Evolutionary conservation across 2,329 filamentous ascomycete genomes (phyloP), one percentile per base, ranked within the genome.

Genomic region (Verticillium klebahnii): DNA sequence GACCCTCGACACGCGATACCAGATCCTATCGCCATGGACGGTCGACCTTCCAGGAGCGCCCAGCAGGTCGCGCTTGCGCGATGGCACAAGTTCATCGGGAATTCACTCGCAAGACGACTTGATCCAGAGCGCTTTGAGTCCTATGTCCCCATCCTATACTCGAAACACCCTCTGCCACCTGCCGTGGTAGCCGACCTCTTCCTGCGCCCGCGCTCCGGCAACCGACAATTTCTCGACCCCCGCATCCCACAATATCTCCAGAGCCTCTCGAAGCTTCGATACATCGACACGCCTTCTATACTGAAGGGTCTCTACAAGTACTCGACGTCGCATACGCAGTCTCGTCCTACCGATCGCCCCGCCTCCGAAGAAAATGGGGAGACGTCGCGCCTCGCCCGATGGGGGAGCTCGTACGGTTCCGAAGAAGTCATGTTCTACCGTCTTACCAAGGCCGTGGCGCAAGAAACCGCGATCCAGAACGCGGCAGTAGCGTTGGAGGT

Each of bases 391-490:
- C 66, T 65, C 31, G 45, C 71, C 34, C 73, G 80, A 63, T 89
- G 86, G 85, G 77, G 73, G 59, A 83, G 75, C 71, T 88, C 85
- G 1, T 87, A 85, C 65, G 78, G 78, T 63, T 74, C 89, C 0
- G 95, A 99, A 73, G 97, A 97, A 77, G 89, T 95, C 58, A 91
- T 98, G 75, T 89, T 97, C 70, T 96, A 97, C 74, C 88, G 93
- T 3, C 92, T 99, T 58, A 92, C 92, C 2, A 97, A 96, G 75
- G 90, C 89, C 0, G 93, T 98, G 58, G 89, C 81, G 1, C 78
- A 84, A 57, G 84, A 81, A 0, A 74, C 71, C 1, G 80, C 78
- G 1, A 82, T 86, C 57, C 75, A 71, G 61, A 77, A 76, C 29
- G 69, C 74, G 17, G 72, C 78, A 32, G 79, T 83, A n/a, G 83